A percentile compares a stretch with the other conserved stretches of the same genome.
phyloP scores from a whole-genome alignment of 2,329 filamentous ascomycete genomes.

The Diaporthe humulicola region DNA sequence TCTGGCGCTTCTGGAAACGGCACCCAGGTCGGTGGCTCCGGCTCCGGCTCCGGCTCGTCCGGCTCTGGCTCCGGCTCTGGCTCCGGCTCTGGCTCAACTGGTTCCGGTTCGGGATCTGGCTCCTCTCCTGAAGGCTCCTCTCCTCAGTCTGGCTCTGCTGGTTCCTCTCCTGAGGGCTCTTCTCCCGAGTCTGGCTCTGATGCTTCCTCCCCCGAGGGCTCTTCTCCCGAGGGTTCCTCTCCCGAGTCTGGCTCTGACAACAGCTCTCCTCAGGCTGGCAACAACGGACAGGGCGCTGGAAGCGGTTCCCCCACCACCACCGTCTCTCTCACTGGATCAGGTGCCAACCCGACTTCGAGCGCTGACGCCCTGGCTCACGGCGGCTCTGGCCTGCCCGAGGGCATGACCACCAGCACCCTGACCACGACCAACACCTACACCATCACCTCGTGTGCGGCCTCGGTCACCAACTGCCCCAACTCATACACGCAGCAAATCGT shows the following conservation, averaged over 20 bases:
- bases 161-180: neutral
- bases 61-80: conserved; percentile 1
- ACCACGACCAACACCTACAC: conserved; percentile 46
- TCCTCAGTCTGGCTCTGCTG: neutral
- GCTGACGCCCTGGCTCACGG: conserved; percentile 30
- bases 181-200: neutral
- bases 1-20: conserved; percentile 6
- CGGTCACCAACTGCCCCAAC: conserved; percentile 49
- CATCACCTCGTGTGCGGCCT: conserved; percentile 47
- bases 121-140: conserved; percentile 20
- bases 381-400: conserved; percentile 29
- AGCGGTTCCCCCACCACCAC: conserved; percentile 22
- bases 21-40: conserved; percentile 6
- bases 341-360: conserved; percentile 7
- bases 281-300: neutral
- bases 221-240: neutral
- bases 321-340: conserved; percentile 15
- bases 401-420: conserved; percentile 44
- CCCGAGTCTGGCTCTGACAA: conserved; percentile 24
- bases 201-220: neutral
- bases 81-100: neutral
- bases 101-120: conserved; percentile 21
- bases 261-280: conserved; percentile 25
- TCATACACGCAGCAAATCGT: conserved; percentile 46
- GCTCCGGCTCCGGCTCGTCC: conserved; percentile 19